These are phyloP conservation scores for Nemania sp. DNA, from an alignment of 2,329 filamentous ascomycete species.

Conservation along the genomic window DNA sequence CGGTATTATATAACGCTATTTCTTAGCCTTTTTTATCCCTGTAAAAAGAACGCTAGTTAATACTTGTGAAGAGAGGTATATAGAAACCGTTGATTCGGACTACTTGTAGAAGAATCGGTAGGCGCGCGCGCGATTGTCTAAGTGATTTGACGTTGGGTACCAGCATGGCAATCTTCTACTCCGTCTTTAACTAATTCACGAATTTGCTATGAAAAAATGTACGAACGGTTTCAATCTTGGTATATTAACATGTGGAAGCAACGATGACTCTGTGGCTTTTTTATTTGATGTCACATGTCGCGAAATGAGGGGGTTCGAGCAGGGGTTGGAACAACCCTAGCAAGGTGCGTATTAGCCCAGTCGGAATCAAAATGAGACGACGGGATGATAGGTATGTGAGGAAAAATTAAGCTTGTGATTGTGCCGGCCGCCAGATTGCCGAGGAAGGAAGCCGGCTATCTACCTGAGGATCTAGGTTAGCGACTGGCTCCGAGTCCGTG, in stretches of 20 bases:
- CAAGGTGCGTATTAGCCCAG: neutral
- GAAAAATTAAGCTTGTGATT: neutral
- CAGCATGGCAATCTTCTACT: neutral
- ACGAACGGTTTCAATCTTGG: neutral
- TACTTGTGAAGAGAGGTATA: too few species aligned
- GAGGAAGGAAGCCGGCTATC: neutral
- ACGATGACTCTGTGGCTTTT: neutral
- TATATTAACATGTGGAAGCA: neutral
- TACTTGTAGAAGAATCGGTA: neutral
- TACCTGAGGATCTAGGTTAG: neutral
- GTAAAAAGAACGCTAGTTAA: neutral
- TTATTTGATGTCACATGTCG: neutral
- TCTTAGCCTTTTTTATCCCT: neutral
- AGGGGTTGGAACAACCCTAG: neutral
- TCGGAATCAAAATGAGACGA: neutral
- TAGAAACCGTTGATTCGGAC: neutral
- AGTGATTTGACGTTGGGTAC: neutral
- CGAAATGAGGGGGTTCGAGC: slow-evolving; percentile 11
- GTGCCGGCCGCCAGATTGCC: neutral
- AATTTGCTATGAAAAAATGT: neutral
- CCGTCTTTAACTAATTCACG: neutral
- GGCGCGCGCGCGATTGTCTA: neutral
- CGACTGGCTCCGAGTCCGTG: too few species aligned
- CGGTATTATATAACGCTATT: neutral
- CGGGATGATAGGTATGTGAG: neutral